A percentile compares a stretch with the other conserved stretches of the same genome.
Evolutionary conservation across 306 rosid genomes (phyloP).

Genomic region (Ceratonia siliqua): DNA sequence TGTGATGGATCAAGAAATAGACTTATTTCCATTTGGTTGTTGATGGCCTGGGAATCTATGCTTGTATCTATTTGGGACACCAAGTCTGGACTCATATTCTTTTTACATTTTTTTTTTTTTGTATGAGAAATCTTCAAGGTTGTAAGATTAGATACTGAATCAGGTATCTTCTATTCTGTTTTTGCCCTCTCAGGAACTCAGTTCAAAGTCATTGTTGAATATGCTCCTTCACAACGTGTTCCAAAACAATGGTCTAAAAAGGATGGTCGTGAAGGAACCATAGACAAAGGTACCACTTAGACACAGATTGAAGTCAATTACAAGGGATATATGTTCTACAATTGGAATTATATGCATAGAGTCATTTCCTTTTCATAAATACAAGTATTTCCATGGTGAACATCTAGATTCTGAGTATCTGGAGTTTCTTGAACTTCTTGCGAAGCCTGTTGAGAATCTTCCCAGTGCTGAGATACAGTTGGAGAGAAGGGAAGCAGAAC

Average conservation of each 20-base stretch:
- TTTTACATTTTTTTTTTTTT: background rate
- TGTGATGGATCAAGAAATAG: background rate
- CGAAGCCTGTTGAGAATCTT: slow-evolving; percentile 77
- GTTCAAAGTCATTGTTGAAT: slow-evolving; percentile 69
- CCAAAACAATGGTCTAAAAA: slow-evolving; percentile 60
- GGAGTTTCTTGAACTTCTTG: slow-evolving; percentile 69
- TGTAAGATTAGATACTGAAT: background rate
- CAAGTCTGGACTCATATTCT: background rate
- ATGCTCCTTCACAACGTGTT: slow-evolving; percentile 80
- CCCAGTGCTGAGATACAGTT: slow-evolving; percentile 82
- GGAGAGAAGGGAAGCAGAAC: slow-evolving; percentile 80
- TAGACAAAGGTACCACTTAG: slow-evolving; percentile 50
- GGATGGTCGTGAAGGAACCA: slow-evolving; percentile 78
- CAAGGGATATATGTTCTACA: slow-evolving; percentile 18
- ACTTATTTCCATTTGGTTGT: slow-evolving; percentile 6
- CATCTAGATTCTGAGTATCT: slow-evolving; percentile 74
- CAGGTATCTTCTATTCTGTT: slow-evolving; percentile 9
- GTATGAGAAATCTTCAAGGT: background rate
- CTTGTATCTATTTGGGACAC: slow-evolving; percentile 8
- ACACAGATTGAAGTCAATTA: slow-evolving; percentile 13
- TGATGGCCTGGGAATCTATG: background rate
- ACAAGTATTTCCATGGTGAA: slow-evolving; percentile 46
- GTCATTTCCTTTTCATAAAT: slow-evolving; percentile 47
- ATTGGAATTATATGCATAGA: slow-evolving; percentile 29
- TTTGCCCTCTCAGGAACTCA: slow-evolving; percentile 53